A percentile compares a stretch with the other conserved stretches of the same genome.
Evolutionary conservation across 176 grass and related monocot genomes (phyloP).

Genomic region (Poa pratensis): DNA sequence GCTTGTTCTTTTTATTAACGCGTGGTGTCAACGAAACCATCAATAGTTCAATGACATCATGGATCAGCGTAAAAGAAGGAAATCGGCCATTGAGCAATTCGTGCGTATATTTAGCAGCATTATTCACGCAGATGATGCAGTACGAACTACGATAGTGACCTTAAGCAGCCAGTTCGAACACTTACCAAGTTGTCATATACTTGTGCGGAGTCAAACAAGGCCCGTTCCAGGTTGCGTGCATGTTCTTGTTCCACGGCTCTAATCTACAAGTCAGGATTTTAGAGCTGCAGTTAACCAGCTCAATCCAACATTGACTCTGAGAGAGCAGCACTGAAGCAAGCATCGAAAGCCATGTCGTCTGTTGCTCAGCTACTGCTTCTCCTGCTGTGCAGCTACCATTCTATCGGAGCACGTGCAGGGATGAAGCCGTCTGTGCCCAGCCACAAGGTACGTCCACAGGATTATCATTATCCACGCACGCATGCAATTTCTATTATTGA

Average conservation of each 20-base stretch:
- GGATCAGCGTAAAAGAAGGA: too few species aligned
- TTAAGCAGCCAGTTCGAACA: background rate
- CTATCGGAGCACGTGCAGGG: slow-evolving; percentile 3
- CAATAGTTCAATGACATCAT: too few species aligned
- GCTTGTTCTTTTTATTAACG: too few species aligned
- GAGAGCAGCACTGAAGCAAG: background rate
- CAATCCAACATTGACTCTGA: background rate
- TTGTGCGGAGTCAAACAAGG: background rate
- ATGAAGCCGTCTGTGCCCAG: slow-evolving; percentile 16
- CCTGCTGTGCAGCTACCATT: slow-evolving; percentile 33
- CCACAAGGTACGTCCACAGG: slow-evolving; percentile 18
- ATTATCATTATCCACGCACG: too few species aligned
- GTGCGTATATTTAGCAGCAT: too few species aligned
- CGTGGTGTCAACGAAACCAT: too few species aligned
- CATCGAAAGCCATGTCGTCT: slow-evolving; percentile 26
- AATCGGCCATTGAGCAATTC: too few species aligned
- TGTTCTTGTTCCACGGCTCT: too few species aligned
- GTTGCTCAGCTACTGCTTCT: slow-evolving; percentile 23
- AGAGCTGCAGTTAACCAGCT: background rate
- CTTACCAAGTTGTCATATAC: background rate
- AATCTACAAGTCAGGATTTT: background rate
- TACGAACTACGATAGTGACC: too few species aligned
- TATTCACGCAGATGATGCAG: too few species aligned
- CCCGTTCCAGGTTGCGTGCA: background rate
- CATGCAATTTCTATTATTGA: background rate